A percentile compares a stretch with the other conserved stretches of the same genome.
These are phyloP conservation scores for Tremellales sp. DNA, from an alignment of 1,284 basidiomycete species.

Conservation along the genomic window DNA sequence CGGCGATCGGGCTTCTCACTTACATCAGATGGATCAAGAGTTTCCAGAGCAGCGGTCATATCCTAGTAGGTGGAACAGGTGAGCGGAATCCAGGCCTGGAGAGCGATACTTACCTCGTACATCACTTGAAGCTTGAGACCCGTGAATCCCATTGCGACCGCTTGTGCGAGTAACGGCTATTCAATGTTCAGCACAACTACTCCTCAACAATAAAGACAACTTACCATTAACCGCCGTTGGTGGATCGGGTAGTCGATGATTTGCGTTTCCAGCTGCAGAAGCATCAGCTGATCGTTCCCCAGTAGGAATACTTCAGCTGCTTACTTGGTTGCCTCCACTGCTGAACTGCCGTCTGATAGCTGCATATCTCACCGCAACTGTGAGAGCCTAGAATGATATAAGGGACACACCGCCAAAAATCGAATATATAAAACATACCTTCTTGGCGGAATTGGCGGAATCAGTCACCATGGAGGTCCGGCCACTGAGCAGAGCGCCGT, in stretches of 20 bases:
- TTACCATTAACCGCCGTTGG: constrained; percentile 55
- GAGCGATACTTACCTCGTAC: constrained; percentile 32
- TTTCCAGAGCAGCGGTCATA: constrained; percentile 53
- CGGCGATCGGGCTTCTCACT: constrained; percentile 8
- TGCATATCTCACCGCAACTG: constrained; percentile 57
- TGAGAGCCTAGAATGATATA: constrained; percentile 47
- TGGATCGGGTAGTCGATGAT: constrained; percentile 59
- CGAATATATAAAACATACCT: constrained; percentile 28
- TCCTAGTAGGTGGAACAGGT: constrained; percentile 31
- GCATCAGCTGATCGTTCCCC: not conserved
- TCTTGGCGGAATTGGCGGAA: constrained; percentile 55
- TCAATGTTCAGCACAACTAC: constrained; percentile 6
- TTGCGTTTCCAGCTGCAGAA: constrained; percentile 51
- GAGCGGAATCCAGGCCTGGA: constrained; percentile 15
- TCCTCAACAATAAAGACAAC: constrained; percentile 1
- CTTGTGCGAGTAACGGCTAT: constrained; percentile 55
- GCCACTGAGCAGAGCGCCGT: constrained; percentile 57
- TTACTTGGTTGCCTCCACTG: constrained; percentile 46
- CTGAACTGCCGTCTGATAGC: constrained; percentile 57
- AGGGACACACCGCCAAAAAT: not conserved
- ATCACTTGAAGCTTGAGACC: constrained; percentile 49
- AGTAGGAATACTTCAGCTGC: not conserved
- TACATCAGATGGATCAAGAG: constrained; percentile 52
- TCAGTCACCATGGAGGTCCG: constrained; percentile 57
- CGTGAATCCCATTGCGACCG: constrained; percentile 57